These are phyloP conservation scores for Bipolaris bicolor DNA, from an alignment of 2,329 filamentous ascomycete genomes.

Conservation along the genomic window DNA sequence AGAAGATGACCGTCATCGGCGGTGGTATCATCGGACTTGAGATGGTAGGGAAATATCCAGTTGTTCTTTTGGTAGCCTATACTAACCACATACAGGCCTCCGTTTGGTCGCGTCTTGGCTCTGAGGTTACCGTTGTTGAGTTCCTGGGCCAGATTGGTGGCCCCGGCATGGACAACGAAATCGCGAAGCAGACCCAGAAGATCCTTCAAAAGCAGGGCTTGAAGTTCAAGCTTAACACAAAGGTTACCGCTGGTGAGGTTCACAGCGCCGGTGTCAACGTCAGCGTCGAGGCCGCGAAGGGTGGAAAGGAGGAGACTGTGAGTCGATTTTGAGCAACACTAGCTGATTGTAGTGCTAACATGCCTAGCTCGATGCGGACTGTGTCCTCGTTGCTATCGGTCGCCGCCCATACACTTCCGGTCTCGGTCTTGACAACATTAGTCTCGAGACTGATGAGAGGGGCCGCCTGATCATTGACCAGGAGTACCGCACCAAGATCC, in stretches of 20 bases:
- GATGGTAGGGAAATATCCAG: slow-evolving; percentile 67
- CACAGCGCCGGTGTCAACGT: slow-evolving; percentile 79
- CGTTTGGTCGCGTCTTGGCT: slow-evolving; percentile 92
- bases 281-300: slow-evolving; percentile 89
- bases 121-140: slow-evolving; percentile 96
- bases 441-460: slow-evolving; percentile 87
- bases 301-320: slow-evolving; percentile 91
- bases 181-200: slow-evolving; percentile 90
- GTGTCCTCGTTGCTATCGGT: slow-evolving; percentile 95
- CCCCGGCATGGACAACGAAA: slow-evolving; percentile 94
- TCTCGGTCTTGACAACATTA: slow-evolving; percentile 91
- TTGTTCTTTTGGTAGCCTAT: slow-evolving; percentile 18
- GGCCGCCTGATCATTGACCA: slow-evolving; percentile 97
- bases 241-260: slow-evolving; percentile 86
- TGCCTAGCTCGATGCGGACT: slow-evolving; percentile 82
- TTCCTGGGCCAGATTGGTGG: slow-evolving; percentile 96
- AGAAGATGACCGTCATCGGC: slow-evolving; percentile 96
- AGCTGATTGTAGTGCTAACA: slow-evolving; percentile 11
- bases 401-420: slow-evolving; percentile 92
- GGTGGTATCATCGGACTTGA: slow-evolving; percentile 98
- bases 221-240: slow-evolving; percentile 97
- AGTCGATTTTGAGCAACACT: slow-evolving; percentile 44
- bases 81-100: slow-evolving; percentile 63
- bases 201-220: slow-evolving; percentile 94
- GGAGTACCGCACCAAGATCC: slow-evolving; percentile 97